These are phyloP conservation scores for Populus davidiana DNA, from an alignment of 345 rosid species.

Conservation along the genomic window DNA sequence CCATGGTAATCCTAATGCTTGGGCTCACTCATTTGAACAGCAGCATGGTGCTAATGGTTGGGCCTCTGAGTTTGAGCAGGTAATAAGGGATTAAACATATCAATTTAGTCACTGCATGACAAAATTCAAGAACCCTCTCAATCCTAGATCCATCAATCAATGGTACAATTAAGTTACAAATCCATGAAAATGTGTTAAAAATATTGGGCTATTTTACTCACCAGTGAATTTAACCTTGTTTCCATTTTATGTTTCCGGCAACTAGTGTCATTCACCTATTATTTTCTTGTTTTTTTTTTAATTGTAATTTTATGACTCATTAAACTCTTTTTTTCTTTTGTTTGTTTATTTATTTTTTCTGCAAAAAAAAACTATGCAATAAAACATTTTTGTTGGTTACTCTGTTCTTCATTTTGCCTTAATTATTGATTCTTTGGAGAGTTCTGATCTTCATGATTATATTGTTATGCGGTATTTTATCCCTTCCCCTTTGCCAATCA, in stretches of 20 bases:
- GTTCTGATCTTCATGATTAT: background rate
- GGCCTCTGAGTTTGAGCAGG: constrained; percentile 98
- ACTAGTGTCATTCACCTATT: background rate
- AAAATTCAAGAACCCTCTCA: background rate
- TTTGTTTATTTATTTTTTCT: background rate
- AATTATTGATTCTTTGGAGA: background rate
- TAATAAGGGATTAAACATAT: constrained; percentile 12
- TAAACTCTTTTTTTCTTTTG: background rate
- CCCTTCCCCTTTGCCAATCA: background rate
- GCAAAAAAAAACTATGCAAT: background rate
- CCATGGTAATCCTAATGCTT: constrained; percentile 61
- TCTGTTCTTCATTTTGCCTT: background rate
- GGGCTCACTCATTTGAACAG: constrained; percentile 89
- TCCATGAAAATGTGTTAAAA: no score
- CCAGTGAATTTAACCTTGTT: background rate
- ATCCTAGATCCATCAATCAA: background rate
- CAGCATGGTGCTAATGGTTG: constrained; percentile 90
- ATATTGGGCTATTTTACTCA: background rate
- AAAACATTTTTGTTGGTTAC: background rate
- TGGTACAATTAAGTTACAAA: no score
- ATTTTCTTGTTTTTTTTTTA: no score
- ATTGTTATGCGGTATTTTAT: background rate
- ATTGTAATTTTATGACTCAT: background rate
- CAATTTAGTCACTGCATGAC: background rate
- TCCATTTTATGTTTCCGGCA: background rate